A percentile compares a stretch with the other conserved stretches of the same genome.
Evolutionary conservation across 2,329 filamentous ascomycete genomes (phyloP).

Genomic region (Fragosphaeria purpurea): DNA sequence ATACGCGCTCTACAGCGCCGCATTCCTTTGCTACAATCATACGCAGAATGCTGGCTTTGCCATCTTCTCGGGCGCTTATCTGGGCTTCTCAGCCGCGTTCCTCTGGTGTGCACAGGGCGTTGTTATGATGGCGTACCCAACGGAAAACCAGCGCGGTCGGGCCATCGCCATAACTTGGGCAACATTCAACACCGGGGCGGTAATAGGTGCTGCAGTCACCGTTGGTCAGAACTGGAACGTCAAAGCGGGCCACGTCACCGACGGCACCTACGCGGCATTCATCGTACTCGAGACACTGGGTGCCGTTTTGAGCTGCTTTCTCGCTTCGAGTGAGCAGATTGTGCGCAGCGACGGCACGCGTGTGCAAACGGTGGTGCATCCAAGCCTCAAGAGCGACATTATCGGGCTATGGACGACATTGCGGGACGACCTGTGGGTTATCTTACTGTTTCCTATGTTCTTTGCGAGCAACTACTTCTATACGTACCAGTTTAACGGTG

Average conservation of each 20-base stretch:
- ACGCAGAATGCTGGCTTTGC: slow-evolving; percentile 55
- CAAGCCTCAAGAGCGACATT: slow-evolving; percentile 4
- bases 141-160: slow-evolving; percentile 3
- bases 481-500: slow-evolving; percentile 67
- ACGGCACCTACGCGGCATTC: slow-evolving; percentile 18
- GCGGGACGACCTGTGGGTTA: neutral
- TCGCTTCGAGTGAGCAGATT: slow-evolving; percentile 9
- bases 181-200: slow-evolving; percentile 16
- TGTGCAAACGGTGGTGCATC: slow-evolving; percentile 1
- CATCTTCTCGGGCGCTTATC: slow-evolving; percentile 61
- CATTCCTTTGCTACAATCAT: slow-evolving; percentile 59
- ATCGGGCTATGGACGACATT: slow-evolving; percentile 3
- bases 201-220: slow-evolving; percentile 17
- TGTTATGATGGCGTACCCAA: slow-evolving; percentile 55
- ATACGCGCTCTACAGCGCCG: slow-evolving; percentile 60
- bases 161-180: slow-evolving; percentile 9
- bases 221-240: slow-evolving; percentile 13
- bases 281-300: slow-evolving; percentile 17
- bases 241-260: slow-evolving; percentile 12
- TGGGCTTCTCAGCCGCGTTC: slow-evolving; percentile 64
- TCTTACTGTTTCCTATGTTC: slow-evolving; percentile 57
- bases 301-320: slow-evolving; percentile 12
- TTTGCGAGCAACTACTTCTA: slow-evolving; percentile 74
- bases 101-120: slow-evolving; percentile 70
- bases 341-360: slow-evolving; percentile 6